Conservation (phyloP, 768 basidiomycete species). For the Leccinum pellstonianum region DNA sequence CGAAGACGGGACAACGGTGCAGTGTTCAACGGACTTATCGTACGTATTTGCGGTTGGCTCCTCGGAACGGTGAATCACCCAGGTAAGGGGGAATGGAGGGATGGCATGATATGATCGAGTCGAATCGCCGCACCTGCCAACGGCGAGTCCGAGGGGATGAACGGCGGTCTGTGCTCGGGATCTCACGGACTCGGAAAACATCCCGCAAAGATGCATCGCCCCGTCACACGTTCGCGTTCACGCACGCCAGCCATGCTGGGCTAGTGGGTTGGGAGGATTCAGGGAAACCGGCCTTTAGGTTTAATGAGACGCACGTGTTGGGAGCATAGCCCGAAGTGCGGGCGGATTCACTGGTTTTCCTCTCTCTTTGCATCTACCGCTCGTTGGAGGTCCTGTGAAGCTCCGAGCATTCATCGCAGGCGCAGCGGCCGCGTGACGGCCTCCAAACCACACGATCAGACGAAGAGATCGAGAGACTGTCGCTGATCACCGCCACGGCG, state of each 20-base stretch:
- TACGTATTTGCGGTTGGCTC: not conserved
- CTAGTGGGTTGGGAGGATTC: not conserved
- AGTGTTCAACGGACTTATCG: not conserved
- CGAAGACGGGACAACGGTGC: not conserved
- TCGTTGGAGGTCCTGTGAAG: not conserved
- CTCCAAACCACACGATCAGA: not conserved
- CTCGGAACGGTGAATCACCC: not conserved
- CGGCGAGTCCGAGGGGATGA: not conserved
- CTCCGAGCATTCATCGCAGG: not conserved
- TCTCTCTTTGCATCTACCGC: not conserved
- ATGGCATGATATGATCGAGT: not conserved
- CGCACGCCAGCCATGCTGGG: not conserved
- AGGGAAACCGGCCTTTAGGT: slow-evolving; percentile 7
- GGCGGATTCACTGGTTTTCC: not conserved
- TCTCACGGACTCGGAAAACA: not conserved
- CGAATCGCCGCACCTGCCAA: not conserved
- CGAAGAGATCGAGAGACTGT: not conserved
- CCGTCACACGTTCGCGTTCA: slow-evolving; percentile 1
- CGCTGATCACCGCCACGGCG: not conserved
- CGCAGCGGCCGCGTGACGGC: not conserved
- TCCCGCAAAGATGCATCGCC: not conserved
- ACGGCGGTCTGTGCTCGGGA: not conserved
- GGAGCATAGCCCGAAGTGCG: not conserved
- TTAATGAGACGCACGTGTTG: slow-evolving; percentile 9
- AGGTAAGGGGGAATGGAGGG: not conserved